Evolutionary conservation across 78 protist genomes (phyloP), one percentile per base, ranked within the genome.

Genomic region (Monocercomonoides exilis): DNA sequence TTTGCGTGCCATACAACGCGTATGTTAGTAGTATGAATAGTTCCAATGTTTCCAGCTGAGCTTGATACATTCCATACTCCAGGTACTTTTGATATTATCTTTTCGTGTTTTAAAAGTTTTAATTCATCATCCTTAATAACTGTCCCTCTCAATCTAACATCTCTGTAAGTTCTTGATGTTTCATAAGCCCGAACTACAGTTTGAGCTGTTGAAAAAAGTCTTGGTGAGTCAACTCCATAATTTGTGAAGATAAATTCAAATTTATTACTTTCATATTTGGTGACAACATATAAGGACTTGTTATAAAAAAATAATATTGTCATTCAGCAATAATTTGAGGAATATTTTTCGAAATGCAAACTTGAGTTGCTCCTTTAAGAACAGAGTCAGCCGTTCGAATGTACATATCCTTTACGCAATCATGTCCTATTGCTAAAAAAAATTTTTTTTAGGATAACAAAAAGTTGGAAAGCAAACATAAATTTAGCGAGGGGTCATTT

Each of bases 141-240:
- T 36, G 93, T 86, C 0, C 93, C 93, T 0, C 96, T 82, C 4
- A 94, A 80, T 80, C 91, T 91, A 41, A 94, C 77, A 32, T 94
- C 95, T 0, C 96, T 63, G 84, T 93, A 94, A 46, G 92, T 34
- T 2, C 88, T 41, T 6, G 89, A 43, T 0, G 96, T 90, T 42
- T 92, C 96, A 87, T 93, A 94, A 44, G 95, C 94, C 0, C 89
- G 2, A 82, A 86, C 43, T 4, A 94, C 94, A 0, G 94, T 91
- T n/a, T 91, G 94, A 6, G 93, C 94, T 0, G 95, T 91, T 1
- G 94, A 92, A 91, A 94, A 94, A 29, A 93, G 92, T 6, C 95
- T 54, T 0, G 95, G 95, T 33, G 46, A 6, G 29, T 38, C 41
- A 2, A 85, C 1, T 42, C 70, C 90, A 1, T 88, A 82, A 77